Conservation (phyloP, 176 grass and related monocot species). For the Eremochloa ophiuroides region DNA sequence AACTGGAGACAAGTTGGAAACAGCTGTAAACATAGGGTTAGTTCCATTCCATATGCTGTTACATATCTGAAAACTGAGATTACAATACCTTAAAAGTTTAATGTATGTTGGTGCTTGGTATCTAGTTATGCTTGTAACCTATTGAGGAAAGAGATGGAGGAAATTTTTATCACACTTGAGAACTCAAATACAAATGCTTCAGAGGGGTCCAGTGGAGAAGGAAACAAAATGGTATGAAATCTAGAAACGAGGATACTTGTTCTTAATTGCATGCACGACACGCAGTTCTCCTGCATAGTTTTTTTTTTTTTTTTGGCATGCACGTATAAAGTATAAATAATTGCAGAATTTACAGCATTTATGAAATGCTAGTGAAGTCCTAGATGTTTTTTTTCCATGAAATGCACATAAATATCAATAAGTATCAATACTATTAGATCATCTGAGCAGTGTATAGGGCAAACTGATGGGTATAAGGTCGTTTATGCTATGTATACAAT, state of each 20-base stretch:
- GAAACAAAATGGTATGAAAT: conserved; percentile 23
- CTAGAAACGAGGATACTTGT: neutral
- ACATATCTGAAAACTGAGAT: conserved; percentile 15
- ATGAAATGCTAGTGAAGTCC: conserved; percentile 12
- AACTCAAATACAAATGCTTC: conserved; percentile 30
- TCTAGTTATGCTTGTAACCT: conserved; percentile 80
- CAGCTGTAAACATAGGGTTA: conserved; percentile 97
- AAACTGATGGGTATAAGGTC: neutral
- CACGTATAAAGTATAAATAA: too few species aligned
- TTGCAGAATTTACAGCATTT: neutral
- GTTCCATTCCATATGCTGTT: conserved; percentile 10
- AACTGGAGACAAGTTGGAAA: conserved; percentile 96
- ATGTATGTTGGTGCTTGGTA: conserved; percentile 37
- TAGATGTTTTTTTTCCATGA: neutral
- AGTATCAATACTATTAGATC: neutral
- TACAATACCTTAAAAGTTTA: conserved; percentile 3
- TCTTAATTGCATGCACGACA: conserved; percentile 10
- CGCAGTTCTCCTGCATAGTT: too few species aligned
- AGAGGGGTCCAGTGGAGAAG: conserved; percentile 9
- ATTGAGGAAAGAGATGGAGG: conserved; percentile 81
- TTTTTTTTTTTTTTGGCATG: too few species aligned
- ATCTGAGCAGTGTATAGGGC: neutral
- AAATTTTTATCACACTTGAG: conserved; percentile 75
- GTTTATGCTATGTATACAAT: neutral
- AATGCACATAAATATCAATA: neutral